phyloP scores from a whole-genome alignment of 768 basidiomycete genomes.

The Tulasnella sp. region DNA sequence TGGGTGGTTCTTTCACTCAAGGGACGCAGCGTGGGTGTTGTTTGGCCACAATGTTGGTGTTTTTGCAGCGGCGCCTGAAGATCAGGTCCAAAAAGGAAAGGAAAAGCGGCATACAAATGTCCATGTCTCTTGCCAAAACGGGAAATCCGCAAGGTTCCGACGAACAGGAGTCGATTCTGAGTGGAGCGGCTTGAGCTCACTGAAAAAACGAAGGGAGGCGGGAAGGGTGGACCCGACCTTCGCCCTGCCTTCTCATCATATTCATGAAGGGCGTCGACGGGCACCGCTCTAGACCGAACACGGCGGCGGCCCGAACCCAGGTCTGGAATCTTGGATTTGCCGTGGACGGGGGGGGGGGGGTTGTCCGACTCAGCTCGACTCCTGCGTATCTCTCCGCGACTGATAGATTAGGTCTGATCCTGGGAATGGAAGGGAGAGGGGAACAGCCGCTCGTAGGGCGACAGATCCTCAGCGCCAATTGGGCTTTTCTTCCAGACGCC shows the following conservation, averaged over 20 bases:
- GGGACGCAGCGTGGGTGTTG: not conserved
- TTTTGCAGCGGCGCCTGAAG: not conserved
- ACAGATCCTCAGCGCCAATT: not conserved
- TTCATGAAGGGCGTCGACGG: not conserved
- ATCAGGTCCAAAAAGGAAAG: not conserved
- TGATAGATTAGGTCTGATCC: not conserved
- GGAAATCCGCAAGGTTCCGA: not conserved
- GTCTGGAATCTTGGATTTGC: not conserved
- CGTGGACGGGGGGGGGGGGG: too few species aligned
- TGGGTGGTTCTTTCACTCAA: not conserved
- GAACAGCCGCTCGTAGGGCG: not conserved
- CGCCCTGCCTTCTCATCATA: not conserved
- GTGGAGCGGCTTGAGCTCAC: not conserved
- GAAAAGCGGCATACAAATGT: not conserved
- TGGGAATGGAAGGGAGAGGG: not conserved
- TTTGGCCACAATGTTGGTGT: not conserved
- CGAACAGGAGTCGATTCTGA: not conserved
- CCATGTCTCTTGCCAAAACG: not conserved
- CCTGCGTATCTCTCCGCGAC: not conserved
- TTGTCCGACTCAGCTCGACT: not conserved
- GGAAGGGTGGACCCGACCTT: not conserved
- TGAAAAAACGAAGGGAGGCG: too few species aligned
- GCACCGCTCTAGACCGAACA: not conserved
- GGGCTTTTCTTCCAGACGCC: not conserved
- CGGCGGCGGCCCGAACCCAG: not conserved